phyloP scores from a whole-genome alignment of 805 yeast genomes.

The Hanseniaspora guilliermondii region DNA sequence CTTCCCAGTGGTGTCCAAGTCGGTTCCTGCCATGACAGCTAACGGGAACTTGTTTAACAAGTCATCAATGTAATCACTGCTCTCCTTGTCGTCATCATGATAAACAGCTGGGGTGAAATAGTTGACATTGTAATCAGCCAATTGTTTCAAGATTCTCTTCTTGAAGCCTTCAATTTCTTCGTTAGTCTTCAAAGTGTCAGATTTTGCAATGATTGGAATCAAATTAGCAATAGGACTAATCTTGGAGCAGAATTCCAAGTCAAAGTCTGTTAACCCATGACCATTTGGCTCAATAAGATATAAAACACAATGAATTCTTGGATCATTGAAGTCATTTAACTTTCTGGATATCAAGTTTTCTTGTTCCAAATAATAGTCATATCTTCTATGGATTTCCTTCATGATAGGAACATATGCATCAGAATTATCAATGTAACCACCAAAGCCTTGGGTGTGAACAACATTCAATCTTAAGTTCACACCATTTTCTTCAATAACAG shows the following conservation, averaged over 20 bases:
- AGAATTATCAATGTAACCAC: constrained; percentile 71
- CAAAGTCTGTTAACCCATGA: constrained; percentile 79
- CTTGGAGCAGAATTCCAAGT: constrained; percentile 74
- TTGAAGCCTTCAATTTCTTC: constrained; percentile 73
- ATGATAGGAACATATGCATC: constrained; percentile 83
- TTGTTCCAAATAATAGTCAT: constrained; percentile 75
- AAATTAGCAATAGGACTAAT: constrained; percentile 84
- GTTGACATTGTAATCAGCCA: constrained; percentile 58
- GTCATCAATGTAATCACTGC: constrained; percentile 49
- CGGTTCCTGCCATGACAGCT: constrained; percentile 87
- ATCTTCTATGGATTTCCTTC: constrained; percentile 75
- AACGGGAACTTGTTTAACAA: constrained; percentile 70
- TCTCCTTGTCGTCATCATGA: constrained; percentile 73
- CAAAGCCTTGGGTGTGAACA: constrained; percentile 88
- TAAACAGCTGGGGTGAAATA: constrained; percentile 66
- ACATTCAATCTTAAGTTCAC: constrained; percentile 75
- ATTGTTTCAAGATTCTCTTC: constrained; percentile 62
- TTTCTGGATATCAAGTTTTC: constrained; percentile 76
- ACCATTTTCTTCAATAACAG: constrained; percentile 84
- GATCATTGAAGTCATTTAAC: constrained; percentile 43
- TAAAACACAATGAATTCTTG: constrained; percentile 82
- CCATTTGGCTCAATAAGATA: constrained; percentile 97
- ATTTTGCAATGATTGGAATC: constrained; percentile 88
- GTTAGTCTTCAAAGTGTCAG: constrained; percentile 73
- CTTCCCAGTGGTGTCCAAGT: constrained; percentile 58